A percentile compares a stretch with the other conserved stretches of the same genome.
Evolutionary conservation across 2,329 filamentous ascomycete genomes (phyloP).

Genomic region (Fonsecaea multimorphosa): DNA sequence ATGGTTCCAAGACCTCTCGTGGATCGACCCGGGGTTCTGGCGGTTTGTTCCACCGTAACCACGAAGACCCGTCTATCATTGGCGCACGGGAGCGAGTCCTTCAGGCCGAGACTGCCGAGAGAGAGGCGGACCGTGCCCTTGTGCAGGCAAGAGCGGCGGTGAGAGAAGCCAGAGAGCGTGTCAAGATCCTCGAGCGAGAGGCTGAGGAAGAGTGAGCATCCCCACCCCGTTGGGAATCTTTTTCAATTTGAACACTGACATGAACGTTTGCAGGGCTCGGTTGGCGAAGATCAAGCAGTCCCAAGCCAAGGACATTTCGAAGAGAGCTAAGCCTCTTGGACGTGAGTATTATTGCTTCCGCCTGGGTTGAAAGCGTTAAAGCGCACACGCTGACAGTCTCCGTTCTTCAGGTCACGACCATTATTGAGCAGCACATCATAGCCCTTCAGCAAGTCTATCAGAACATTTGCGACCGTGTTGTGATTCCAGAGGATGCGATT

Average conservation of each 20-base stretch:
- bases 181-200: constrained; percentile 68
- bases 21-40: constrained; percentile 35
- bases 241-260: constrained; percentile 11
- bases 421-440: constrained; percentile 6
- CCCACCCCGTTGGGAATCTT: background rate
- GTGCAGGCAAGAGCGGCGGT: constrained; percentile 64
- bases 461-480: background rate
- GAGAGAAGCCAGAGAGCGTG: constrained; percentile 67
- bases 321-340: constrained; percentile 72
- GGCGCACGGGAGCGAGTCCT: constrained; percentile 67
- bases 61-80: constrained; percentile 66
- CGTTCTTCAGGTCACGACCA: constrained; percentile 11
- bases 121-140: constrained; percentile 69
- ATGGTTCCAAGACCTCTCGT: constrained; percentile 36
- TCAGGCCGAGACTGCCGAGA: constrained; percentile 67
- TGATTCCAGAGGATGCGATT: background rate
- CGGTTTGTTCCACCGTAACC: constrained; percentile 51
- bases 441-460: background rate
- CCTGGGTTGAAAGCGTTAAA: too few relatives aligned
- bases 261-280: constrained; percentile 51
- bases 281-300: constrained; percentile 71
- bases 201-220: constrained; percentile 63
- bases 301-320: constrained; percentile 69
- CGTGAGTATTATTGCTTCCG: constrained; percentile 57
- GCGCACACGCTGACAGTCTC: background rate